Base-by-base conservation (phyloP, 2,329 filamentous ascomycete species). In the Fusarium coffeatum region DNA sequence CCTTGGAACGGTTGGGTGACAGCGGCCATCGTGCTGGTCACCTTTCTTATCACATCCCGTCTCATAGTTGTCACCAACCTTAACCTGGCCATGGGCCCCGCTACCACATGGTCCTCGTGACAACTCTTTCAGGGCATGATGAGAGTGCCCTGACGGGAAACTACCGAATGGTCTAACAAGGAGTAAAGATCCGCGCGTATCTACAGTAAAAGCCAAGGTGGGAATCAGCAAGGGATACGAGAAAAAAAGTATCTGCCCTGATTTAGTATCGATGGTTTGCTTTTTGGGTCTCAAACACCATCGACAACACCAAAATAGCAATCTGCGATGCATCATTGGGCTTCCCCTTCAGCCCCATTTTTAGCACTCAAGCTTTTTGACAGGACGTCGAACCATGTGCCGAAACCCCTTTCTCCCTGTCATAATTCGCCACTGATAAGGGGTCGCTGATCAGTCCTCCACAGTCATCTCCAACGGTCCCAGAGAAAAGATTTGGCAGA, bases 91-190 rank as follows among this genome's bases (percentile, higher is more conserved):
- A 54, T 46, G 55, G 55, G 63, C 72, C 72, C 69, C 72, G 72
- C 72, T 74, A 71, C 64, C 48, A 66, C 46, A 55, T 55, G 55
- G 68, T 22, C 72, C 72, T 71, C 68, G 72, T 74, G 72, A 74
- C 70, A 59, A 51, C 58, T 64, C 62, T 46, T 60, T 66, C 63
- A 57, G 58, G 67, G 67, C 67, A 59, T n/a, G n/a, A n/a, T n/a
- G n/a, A n/a, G n/a, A n/a, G n/a, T 61, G 68, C 68, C 67, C 68
- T 70, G 64, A 46, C 57, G 32, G 64, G 64, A 71, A 53, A 64
- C 12, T 34, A 56, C 50, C 53, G 51, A 59, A 55, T 22, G 59
- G 49, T 49, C 67, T 64, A 71, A 64, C 64, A 68, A 57, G 64
- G 68, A 55, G 54, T 66, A 55, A 59, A 55, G 67, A 68, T 70